phyloP scores from a whole-genome alignment of 1,284 basidiomycete species.

The Cutaneotrichosporon cutaneum region DNA sequence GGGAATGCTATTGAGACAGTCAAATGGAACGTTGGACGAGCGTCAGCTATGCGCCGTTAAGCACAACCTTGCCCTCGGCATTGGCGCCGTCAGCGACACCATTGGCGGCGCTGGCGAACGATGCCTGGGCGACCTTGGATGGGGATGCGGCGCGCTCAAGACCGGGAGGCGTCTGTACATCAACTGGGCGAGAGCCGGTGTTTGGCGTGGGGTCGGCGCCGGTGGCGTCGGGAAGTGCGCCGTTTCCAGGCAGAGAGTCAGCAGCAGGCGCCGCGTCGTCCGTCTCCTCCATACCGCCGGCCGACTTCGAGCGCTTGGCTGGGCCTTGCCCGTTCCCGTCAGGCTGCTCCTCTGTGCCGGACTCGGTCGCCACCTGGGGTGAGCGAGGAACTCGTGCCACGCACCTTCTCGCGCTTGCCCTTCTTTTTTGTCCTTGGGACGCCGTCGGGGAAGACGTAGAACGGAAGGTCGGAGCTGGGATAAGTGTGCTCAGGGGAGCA shows the following conservation, averaged over 20 bases:
- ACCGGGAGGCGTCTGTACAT: slow-evolving; percentile 40
- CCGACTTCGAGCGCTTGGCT: slow-evolving; percentile 46
- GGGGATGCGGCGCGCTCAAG: slow-evolving; percentile 40
- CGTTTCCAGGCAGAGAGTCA: neutral
- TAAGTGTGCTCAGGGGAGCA: neutral
- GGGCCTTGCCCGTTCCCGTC: slow-evolving; percentile 39
- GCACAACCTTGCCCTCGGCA: slow-evolving; percentile 9
- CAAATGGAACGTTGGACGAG: neutral
- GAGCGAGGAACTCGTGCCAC: slow-evolving; percentile 10
- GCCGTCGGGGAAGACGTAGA: slow-evolving; percentile 49
- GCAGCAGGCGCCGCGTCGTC: neutral
- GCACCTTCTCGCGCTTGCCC: slow-evolving; percentile 44
- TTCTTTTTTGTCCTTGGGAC: slow-evolving; percentile 49
- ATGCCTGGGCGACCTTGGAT: slow-evolving; percentile 38
- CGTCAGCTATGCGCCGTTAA: slow-evolving; percentile 13
- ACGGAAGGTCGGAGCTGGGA: slow-evolving; percentile 44
- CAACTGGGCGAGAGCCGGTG: slow-evolving; percentile 16
- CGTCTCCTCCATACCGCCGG: slow-evolving; percentile 5
- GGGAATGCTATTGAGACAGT: slow-evolving; percentile 15
- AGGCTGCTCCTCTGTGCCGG: slow-evolving; percentile 34
- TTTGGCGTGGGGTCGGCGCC: slow-evolving; percentile 37
- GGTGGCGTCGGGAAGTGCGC: slow-evolving; percentile 22
- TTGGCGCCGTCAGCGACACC: slow-evolving; percentile 34
- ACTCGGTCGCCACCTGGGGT: slow-evolving; percentile 15
- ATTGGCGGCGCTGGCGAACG: slow-evolving; percentile 45